Percentiles rank a stretch among this genome's conserved stretches.
Evolutionary conservation across 768 basidiomycete species (phyloP).

Genomic region (Russula foetens): DNA sequence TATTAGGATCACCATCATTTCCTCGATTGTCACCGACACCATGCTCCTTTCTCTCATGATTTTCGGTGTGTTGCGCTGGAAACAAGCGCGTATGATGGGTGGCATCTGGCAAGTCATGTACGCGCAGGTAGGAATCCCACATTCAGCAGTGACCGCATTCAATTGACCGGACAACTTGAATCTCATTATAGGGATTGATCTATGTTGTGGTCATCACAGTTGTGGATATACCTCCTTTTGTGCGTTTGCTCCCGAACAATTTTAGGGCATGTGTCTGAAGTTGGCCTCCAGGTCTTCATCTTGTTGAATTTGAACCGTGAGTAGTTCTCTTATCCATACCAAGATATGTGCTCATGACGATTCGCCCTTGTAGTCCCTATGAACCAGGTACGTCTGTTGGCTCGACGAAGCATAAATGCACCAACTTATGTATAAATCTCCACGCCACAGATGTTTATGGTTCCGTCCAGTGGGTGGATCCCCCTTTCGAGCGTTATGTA

Average conservation of each 20-base stretch:
- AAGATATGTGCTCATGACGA: neutral
- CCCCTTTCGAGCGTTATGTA: neutral
- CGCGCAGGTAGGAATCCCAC: neutral
- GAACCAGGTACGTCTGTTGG: neutral
- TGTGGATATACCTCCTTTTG: neutral
- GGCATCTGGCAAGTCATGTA: neutral
- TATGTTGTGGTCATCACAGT: neutral
- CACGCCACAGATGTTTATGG: neutral
- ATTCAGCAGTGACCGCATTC: neutral
- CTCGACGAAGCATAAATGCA: neutral
- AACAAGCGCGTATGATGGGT: neutral
- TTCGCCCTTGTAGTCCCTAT: neutral
- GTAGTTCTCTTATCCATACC: neutral
- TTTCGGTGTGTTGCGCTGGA: neutral
- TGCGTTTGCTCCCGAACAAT: neutral
- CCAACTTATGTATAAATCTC: neutral
- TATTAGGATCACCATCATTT: neutral
- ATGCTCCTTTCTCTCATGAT: neutral
- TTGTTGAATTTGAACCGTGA: conserved; percentile 2
- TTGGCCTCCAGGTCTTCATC: neutral
- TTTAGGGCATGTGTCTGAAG: neutral
- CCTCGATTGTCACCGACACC: neutral
- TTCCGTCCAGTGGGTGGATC: neutral
- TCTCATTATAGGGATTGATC: neutral
- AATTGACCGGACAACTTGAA: neutral